Base-by-base conservation (phyloP, 441 rosid species). In the Gossypium davidsonii region DNA sequence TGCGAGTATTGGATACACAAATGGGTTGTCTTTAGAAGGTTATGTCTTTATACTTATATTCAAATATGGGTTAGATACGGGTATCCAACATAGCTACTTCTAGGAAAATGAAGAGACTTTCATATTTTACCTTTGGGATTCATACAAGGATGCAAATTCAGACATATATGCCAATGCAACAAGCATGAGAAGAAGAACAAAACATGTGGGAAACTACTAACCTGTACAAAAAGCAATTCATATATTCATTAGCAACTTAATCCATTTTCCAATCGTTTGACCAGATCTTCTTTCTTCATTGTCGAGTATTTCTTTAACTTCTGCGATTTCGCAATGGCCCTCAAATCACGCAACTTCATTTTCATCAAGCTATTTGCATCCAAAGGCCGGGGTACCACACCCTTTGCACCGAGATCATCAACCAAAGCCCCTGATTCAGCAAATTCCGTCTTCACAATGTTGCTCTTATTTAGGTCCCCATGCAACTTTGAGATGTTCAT, bases 281-380 rank as follows among this genome's bases (percentile, higher is more conserved):
- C 61, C 71, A 89, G 82, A 31, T 76, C 85, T 48, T 70, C 76
- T 76, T 85, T 87, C 34, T 72, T 68, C 4, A 87, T 86, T 79
- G 83, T 83, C 25, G 76, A 76, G 71, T 82, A 86, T 71, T 69
- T 84, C 6, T 74, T 75, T 34, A 87, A 37, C 67, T 84, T 83
- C 58, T 71, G 73, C 21, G 53, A 78, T 79, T 80, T 86, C 2
- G 87, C 94, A 65, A 89, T 70, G 73, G 71, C 59, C 70, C 76
- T 82, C 74, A 89, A 78, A 9, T 87, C 82, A 52, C 65, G 49
- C 63, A 85, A 25, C 72, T 69, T 87, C 86, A 83, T 48, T 20
- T 79, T 75, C 78, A 71, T 73, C 84, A 87, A 72, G 59, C 69
- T 73, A 70, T 51, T 67, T 57, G 44, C 11, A 7, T 73, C 60